phyloP scores from a whole-genome alignment of 2,329 filamentous ascomycete genomes.

The Coccinonectria pachysandricola region DNA sequence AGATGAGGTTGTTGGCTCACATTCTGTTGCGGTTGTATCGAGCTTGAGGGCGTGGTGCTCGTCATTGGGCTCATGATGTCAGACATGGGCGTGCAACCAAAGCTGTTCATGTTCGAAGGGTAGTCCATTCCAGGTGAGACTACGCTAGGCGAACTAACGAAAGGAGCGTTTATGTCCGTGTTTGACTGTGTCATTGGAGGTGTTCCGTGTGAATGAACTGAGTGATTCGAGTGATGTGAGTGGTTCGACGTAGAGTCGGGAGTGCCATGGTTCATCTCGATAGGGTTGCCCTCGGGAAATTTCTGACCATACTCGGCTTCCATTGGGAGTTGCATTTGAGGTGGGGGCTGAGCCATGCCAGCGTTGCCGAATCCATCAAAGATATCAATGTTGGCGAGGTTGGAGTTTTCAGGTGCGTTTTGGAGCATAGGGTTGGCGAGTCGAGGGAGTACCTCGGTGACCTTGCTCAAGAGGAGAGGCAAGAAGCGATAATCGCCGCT shows the following conservation, averaged over 20 bases:
- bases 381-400: conserved; percentile 47
- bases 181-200: conserved; percentile 18
- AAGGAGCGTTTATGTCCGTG: conserved; percentile 36
- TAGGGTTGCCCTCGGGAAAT: conserved; percentile 29
- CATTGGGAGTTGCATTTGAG: conserved; percentile 31
- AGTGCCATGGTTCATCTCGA: conserved; percentile 25
- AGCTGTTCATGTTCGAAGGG: conserved; percentile 33
- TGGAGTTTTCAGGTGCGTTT: conserved; percentile 44
- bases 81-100: conserved; percentile 33
- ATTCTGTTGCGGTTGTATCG: too few species aligned
- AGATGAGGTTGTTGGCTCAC: conserved; percentile 25
- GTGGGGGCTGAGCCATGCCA: conserved; percentile 45
- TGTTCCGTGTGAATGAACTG: conserved; percentile 21
- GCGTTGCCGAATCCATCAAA: conserved; percentile 57
- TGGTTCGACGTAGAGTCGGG: conserved; percentile 23
- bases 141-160: conserved; percentile 41
- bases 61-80: conserved; percentile 43
- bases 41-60: too few species aligned
- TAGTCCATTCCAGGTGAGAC: conserved; percentile 45
- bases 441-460: conserved; percentile 59
- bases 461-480: conserved; percentile 65
- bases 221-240: too few species aligned
- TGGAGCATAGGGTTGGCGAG: conserved; percentile 51
- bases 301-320: conserved; percentile 39
- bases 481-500: conserved; percentile 67